Evolutionary conservation across 148 eudicot species (phyloP).

Genomic region (Fagopyrum esculentum): DNA sequence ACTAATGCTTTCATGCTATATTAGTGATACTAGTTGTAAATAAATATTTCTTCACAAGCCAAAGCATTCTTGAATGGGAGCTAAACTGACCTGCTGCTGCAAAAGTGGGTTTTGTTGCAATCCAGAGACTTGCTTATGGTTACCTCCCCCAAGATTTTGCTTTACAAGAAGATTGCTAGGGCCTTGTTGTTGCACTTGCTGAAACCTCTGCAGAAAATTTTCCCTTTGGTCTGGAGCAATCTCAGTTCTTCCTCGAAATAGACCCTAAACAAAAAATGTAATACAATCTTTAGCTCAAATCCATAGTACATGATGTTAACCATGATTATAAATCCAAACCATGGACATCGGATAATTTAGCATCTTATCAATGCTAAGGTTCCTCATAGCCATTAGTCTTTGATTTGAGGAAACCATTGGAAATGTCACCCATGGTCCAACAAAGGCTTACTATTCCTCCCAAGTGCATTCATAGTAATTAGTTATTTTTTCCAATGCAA

Average conservation of each 20-base stretch:
- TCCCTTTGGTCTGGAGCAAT: constrained; percentile 96
- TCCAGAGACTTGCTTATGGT: constrained; percentile 64
- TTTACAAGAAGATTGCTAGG: constrained; percentile 71
- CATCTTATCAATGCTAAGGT: neutral
- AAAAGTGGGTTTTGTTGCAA: constrained; percentile 40
- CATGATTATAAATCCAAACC: neutral
- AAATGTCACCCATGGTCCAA: neutral
- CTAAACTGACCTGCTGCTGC: constrained; percentile 73
- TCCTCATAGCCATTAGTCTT: neutral
- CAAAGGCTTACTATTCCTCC: neutral
- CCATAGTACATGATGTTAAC: neutral
- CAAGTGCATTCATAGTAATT: neutral
- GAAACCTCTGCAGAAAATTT: constrained; percentile 70
- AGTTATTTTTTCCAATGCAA: neutral
- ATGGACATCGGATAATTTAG: neutral
- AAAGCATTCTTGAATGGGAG: neutral
- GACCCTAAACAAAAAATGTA: constrained; percentile 40
- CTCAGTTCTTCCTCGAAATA: constrained; percentile 87
- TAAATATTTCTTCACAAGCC: neutral
- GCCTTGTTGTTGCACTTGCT: constrained; percentile 90
- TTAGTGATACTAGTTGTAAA: neutral
- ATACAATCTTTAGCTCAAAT: neutral
- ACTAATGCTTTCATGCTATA: neutral
- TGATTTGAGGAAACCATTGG: neutral
- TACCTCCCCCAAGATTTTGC: constrained; percentile 51